These are phyloP conservation scores for Arctium lappa DNA, from an alignment of 129 eudicot species.

Conservation along the genomic window DNA sequence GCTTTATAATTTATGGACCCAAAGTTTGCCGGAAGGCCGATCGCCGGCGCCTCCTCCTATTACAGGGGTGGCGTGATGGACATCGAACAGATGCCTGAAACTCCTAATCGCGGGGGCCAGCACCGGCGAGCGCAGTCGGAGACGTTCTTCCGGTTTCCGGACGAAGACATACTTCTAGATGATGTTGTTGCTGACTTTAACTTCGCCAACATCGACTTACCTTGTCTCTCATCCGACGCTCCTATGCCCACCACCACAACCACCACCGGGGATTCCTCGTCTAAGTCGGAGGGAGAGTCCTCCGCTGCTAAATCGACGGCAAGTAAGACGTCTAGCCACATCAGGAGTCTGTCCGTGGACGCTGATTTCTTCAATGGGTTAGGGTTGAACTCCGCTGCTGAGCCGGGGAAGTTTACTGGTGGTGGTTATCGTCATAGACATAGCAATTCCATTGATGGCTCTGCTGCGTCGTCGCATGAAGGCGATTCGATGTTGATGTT, in stretches of 20 bases:
- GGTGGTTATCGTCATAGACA: conserved; percentile 47
- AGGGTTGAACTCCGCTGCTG: conserved; percentile 32
- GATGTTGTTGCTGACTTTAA: conserved; percentile 71
- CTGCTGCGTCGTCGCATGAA: conserved; percentile 50
- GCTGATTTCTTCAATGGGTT: conserved; percentile 84
- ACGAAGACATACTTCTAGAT: conserved; percentile 69
- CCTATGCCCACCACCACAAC: conserved; percentile 24
- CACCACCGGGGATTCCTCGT: conserved; percentile 35
- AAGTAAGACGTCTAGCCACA: conserved; percentile 32
- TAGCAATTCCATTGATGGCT: conserved; percentile 70
- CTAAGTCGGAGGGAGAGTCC: conserved; percentile 47
- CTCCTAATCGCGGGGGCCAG: conserved; percentile 54
- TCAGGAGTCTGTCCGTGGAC: conserved; percentile 80
- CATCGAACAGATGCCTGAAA: conserved; percentile 58
- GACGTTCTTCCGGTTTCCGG: conserved; percentile 78
- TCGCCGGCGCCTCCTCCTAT: conserved; percentile 19
- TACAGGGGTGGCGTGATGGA: conserved; percentile 21
- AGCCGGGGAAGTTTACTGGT: not conserved
- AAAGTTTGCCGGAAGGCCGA: conserved; percentile 51
- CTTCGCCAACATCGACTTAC: conserved; percentile 44
- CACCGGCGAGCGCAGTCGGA: conserved; percentile 95
- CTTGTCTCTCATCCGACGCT: conserved; percentile 25
- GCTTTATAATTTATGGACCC: conserved; percentile 36
- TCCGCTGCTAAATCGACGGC: conserved; percentile 34
- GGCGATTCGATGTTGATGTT: conserved; percentile 41